phyloP scores from a whole-genome alignment of 176 grass and related monocot genomes.

The Bonia amplexicaulis region DNA sequence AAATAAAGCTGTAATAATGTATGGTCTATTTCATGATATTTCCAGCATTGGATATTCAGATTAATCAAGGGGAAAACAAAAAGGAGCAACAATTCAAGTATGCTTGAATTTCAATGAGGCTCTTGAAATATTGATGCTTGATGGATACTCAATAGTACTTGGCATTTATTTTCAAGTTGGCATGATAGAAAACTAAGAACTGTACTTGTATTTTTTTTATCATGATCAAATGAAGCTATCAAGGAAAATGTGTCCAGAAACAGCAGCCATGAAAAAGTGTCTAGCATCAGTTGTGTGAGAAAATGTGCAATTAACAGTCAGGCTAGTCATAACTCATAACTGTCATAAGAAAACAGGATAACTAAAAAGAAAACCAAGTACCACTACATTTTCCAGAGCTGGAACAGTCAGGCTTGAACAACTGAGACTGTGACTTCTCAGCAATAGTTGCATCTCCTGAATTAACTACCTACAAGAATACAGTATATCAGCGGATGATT shows the following conservation, averaged over 20 bases:
- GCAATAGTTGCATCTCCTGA: slow-evolving; percentile 37
- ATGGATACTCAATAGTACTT: not conserved
- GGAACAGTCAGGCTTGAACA: slow-evolving; percentile 65
- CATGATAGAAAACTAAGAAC: not conserved
- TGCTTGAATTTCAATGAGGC: not conserved
- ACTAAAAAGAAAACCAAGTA: slow-evolving; percentile 54
- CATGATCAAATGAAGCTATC: not conserved
- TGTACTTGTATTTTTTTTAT: not conserved
- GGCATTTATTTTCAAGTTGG: not conserved
- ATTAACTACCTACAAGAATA: slow-evolving; percentile 55
- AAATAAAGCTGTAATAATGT: not conserved
- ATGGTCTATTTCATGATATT: not conserved
- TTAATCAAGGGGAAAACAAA: not conserved
- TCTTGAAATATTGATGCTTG: not conserved
- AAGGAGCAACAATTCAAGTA: slow-evolving; percentile 4
- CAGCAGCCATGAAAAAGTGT: not conserved
- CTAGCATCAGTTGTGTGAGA: not conserved
- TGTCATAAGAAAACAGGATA: not conserved
- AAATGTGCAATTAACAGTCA: not conserved
- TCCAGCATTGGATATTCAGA: slow-evolving; percentile 8
- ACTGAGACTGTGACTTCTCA: slow-evolving; percentile 39
- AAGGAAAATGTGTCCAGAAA: not conserved
- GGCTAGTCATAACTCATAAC: not conserved
- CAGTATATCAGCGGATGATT: slow-evolving; percentile 10
- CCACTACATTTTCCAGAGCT: slow-evolving; percentile 86